Conservation (phyloP, 2,329 filamentous ascomycete genomes). For the Xylaria digitata region DNA sequence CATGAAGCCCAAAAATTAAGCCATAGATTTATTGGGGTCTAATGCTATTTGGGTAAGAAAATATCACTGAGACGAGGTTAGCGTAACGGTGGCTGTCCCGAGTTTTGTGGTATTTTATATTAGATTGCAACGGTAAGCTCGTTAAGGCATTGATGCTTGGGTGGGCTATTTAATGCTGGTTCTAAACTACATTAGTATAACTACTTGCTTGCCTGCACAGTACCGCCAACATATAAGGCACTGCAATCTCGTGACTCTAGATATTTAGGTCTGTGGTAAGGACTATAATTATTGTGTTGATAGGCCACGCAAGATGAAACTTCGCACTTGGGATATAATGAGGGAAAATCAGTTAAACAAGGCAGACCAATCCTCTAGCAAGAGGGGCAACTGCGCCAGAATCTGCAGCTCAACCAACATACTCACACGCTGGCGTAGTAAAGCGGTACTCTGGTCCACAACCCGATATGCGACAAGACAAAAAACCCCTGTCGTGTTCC, state of each 20-base stretch:
- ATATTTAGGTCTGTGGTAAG: constrained; percentile 28
- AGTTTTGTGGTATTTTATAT: too few species aligned
- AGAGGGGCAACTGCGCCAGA: background rate
- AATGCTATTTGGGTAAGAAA: too few species aligned
- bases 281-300: constrained; percentile 4
- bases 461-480: background rate
- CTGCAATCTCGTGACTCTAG: constrained; percentile 36
- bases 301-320: background rate
- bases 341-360: too few species aligned
- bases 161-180: too few species aligned
- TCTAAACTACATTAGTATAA: background rate
- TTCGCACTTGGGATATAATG: too few species aligned
- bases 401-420: constrained; percentile 13
- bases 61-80: too few species aligned
- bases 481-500: background rate
- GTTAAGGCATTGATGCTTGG: too few species aligned
- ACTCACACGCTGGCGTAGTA: background rate
- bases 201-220: constrained; percentile 29
- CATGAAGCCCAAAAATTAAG: too few species aligned
- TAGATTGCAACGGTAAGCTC: too few species aligned
- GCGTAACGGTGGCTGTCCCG: too few species aligned
- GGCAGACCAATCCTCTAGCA: background rate
- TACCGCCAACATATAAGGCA: constrained; percentile 38
- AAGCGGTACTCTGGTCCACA: background rate
- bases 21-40: too few species aligned